Base-by-base conservation (phyloP, 2,329 filamentous ascomycete species). In the Xylaria polymorpha region DNA sequence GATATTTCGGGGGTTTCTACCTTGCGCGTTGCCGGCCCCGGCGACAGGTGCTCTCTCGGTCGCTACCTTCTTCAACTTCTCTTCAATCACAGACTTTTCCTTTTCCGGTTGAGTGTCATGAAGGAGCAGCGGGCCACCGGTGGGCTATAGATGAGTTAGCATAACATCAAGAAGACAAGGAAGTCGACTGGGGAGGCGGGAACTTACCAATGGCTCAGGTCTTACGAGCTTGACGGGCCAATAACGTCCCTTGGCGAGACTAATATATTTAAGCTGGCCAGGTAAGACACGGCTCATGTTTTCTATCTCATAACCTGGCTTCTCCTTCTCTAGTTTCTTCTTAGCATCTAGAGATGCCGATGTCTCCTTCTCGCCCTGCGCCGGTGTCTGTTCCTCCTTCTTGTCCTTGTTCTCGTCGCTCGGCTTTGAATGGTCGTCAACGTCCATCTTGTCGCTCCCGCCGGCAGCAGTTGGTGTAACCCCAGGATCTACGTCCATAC, bases 221-320 rank as follows among this genome's bases (percentile, higher is more conserved):
- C 78, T 74, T 46, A 79, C 75, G 22, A 79, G 87, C 81, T 90
- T 90, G 69, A 98, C 94, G 43, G 96, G 95, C 85, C 92, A 93
- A 82, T 98, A 99, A 75, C 97, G 91, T 55, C 93, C 92, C 72
- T 93, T 88, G 58, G 93, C 90, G 86, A 99, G 97, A 81, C 90
- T 97, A 78, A 99, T 93, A 81, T 95, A 98, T 85, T 97, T 97
- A 77, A 98, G 88, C 83, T 99, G 96, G 56, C 90, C 89, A 0
- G 94, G 96, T 57, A 99, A 88, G 43, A 99, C 94, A 75, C 96
- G 89, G 64, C 92, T 97, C 94, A 99, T 97, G 85, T 99, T 99
- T 79, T 96, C 93, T 71, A 99, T 88, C 72, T 98, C 94, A 79
- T 96, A 98, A 74, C 96, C 96, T 68, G 97, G 88, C 88, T 97